phyloP scores from a whole-genome alignment of 2,329 filamentous ascomycete genomes.

The Stromatinia cepivora region DNA sequence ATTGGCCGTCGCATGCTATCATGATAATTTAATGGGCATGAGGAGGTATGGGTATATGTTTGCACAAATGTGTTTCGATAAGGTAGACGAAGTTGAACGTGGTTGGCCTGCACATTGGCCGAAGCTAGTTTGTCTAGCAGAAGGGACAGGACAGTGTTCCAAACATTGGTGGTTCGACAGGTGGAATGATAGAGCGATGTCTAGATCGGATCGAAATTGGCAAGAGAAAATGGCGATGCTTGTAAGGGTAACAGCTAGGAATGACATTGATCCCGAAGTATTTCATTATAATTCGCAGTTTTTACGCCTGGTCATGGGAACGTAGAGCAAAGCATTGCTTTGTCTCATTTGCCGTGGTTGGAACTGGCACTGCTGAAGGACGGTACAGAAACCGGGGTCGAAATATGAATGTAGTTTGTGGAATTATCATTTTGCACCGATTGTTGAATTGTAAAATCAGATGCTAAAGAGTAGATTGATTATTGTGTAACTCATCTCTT shows the following conservation, averaged over 20 bases:
- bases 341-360: not conserved
- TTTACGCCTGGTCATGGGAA: conserved; percentile 11
- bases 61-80: conserved; percentile 13
- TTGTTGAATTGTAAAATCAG: not conserved
- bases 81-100: not conserved
- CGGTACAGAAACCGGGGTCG: not conserved
- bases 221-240: conserved; percentile 15
- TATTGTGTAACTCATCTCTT: not conserved
- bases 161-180: conserved; percentile 12
- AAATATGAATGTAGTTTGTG: not conserved
- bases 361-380: not conserved
- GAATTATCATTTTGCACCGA: not conserved
- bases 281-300: conserved; percentile 14
- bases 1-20: conserved; percentile 10
- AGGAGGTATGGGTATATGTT: conserved; percentile 17
- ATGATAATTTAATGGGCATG: conserved; percentile 9
- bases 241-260: conserved; percentile 13
- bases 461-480: not conserved
- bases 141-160: not conserved
- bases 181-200: conserved; percentile 10
- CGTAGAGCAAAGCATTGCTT: not conserved
- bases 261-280: conserved; percentile 8
- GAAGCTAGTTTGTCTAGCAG: conserved; percentile 11
- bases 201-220: conserved; percentile 11
- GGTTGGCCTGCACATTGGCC: conserved; percentile 12